Conservation (phyloP, 2,329 filamentous ascomycete species). For the Coniosporium tulheliwenetii region DNA sequence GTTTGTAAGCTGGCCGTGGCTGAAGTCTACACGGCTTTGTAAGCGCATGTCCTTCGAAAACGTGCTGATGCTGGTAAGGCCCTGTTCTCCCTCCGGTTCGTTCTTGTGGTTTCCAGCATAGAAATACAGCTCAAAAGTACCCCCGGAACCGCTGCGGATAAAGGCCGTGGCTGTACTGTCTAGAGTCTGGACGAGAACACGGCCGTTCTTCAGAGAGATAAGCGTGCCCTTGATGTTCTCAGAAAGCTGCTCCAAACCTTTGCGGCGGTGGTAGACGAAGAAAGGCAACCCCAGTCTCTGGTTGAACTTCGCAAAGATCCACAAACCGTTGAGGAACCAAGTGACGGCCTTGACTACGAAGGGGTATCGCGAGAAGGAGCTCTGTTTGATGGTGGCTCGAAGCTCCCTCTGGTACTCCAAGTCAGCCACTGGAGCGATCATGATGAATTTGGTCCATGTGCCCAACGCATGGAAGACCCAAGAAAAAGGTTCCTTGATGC, state of each 20-base stretch:
- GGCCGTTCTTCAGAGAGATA: conserved; percentile 29
- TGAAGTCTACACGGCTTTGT: conserved; percentile 26
- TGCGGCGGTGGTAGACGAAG: conserved; percentile 33
- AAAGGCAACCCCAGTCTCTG: conserved; percentile 30
- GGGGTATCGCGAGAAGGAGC: conserved; percentile 16
- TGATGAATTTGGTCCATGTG: conserved; percentile 30
- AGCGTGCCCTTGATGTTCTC: conserved; percentile 33
- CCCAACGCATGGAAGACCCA: conserved; percentile 28
- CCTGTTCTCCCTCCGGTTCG: conserved; percentile 26
- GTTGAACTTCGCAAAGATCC: conserved; percentile 29
- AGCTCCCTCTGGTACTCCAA: conserved; percentile 36
- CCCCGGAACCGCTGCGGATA: conserved; percentile 21
- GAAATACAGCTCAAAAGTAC: conserved; percentile 17
- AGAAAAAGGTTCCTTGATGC: conserved; percentile 18
- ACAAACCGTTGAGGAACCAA: conserved; percentile 23
- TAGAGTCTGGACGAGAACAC: conserved; percentile 29
- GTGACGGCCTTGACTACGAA: conserved; percentile 20
- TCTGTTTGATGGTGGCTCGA: conserved; percentile 24
- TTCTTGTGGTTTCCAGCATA: conserved; percentile 22
- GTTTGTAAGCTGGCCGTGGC: conserved; percentile 25
- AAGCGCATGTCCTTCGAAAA: conserved; percentile 33
- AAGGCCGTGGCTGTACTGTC: conserved; percentile 35
- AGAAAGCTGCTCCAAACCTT: conserved; percentile 30
- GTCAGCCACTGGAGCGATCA: conserved; percentile 35
- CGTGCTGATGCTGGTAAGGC: conserved; percentile 29